Conservation (phyloP, 768 basidiomycete genomes). For the Stropharia rugosoannulata region DNA sequence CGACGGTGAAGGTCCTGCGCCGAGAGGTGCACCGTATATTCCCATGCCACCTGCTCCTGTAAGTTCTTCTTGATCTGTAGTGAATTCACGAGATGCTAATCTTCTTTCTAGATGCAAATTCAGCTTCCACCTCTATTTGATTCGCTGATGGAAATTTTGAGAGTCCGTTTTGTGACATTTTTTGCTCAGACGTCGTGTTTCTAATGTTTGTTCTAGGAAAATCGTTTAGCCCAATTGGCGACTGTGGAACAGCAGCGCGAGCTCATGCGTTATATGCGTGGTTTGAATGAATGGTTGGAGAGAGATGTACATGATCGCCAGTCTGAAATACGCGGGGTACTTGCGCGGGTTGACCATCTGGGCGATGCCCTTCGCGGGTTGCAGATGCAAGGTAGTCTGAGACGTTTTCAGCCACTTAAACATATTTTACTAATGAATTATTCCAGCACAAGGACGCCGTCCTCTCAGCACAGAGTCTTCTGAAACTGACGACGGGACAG, state of each 20-base stretch:
- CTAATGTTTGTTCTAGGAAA: conserved; percentile 51
- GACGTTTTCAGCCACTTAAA: neutral
- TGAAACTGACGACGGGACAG: neutral
- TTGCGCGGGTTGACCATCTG: conserved; percentile 56
- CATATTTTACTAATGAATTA: neutral
- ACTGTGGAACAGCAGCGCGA: conserved; percentile 80
- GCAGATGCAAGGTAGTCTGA: conserved; percentile 30
- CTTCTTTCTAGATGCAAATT: conserved; percentile 48
- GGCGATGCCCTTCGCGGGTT: conserved; percentile 39
- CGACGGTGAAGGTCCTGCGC: neutral
- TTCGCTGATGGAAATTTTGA: conserved; percentile 65
- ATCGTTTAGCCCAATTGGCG: conserved; percentile 69
- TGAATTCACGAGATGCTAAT: neutral
- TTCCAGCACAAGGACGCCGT: conserved; percentile 1
- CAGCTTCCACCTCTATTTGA: conserved; percentile 64
- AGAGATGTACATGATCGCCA: conserved; percentile 81
- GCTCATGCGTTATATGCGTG: conserved; percentile 76
- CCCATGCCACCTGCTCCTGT: conserved; percentile 57
- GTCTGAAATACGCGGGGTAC: conserved; percentile 64
- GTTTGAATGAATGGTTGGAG: conserved; percentile 76
- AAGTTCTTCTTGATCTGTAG: conserved; percentile 22
- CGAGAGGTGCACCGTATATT: conserved; percentile 30
- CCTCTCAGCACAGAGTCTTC: neutral
- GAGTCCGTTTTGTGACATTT: conserved; percentile 39
- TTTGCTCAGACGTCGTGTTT: neutral